Evolutionary conservation across 208 protist species (phyloP).

Genomic region (Herpetomonas tarakana): DNA sequence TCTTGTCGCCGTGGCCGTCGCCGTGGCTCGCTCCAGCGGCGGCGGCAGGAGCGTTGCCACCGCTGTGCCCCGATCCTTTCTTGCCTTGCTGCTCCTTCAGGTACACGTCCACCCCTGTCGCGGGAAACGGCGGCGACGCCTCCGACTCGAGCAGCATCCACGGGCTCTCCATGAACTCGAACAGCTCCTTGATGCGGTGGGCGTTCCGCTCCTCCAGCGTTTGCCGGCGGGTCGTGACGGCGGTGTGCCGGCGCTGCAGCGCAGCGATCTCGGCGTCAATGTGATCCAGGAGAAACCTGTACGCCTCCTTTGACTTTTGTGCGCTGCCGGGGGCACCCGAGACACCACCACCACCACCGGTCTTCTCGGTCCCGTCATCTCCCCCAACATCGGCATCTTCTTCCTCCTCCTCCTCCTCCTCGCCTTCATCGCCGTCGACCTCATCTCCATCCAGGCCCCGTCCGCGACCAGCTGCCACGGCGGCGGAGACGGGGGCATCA

Average conservation of each 20-base stretch:
- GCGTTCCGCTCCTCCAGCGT: slow-evolving; percentile 33
- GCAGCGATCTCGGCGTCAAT: slow-evolving; percentile 78
- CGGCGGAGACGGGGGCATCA: background rate
- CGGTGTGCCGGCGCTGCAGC: slow-evolving; percentile 48
- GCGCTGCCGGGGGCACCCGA: slow-evolving; percentile 5
- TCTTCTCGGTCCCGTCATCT: too few species aligned
- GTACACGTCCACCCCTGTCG: slow-evolving; percentile 69
- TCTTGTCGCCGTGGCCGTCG: slow-evolving; percentile 39
- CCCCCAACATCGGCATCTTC: too few species aligned
- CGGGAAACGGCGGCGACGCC: slow-evolving; percentile 48
- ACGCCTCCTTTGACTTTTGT: slow-evolving; percentile 49
- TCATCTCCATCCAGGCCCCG: background rate
- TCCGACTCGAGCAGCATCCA: slow-evolving; percentile 59
- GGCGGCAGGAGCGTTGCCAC: slow-evolving; percentile 6
- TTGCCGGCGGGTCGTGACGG: slow-evolving; percentile 40
- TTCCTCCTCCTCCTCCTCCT: background rate
- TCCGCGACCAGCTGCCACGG: background rate
- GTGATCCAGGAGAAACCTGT: slow-evolving; percentile 72
- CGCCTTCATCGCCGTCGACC: background rate
- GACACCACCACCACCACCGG: background rate
- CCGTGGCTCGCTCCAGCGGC: background rate
- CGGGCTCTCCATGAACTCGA: slow-evolving; percentile 65
- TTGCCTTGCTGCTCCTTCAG: slow-evolving; percentile 56
- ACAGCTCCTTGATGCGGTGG: slow-evolving; percentile 56
- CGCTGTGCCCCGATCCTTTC: too few species aligned